These are phyloP conservation scores for Pseudocercospora eumusae DNA, from an alignment of 2,329 filamentous ascomycete genomes.

Conservation along the genomic window DNA sequence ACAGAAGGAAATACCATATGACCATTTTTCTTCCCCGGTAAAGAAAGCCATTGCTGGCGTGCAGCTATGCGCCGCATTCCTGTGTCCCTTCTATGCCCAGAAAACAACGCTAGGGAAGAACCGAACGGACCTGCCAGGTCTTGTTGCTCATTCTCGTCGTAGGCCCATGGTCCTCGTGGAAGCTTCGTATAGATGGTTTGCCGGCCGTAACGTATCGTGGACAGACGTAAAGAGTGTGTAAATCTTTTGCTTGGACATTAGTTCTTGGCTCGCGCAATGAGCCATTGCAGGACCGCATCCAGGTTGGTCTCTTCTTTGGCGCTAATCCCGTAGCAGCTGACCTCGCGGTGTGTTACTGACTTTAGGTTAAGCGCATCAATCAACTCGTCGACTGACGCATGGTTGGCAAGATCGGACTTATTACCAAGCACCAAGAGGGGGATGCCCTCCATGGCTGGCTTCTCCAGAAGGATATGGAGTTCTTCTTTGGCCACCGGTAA, in stretches of 20 bases:
- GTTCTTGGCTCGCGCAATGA: constrained; percentile 84
- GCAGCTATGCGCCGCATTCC: constrained; percentile 34
- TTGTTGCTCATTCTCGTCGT: constrained; percentile 18
- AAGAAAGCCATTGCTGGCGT: constrained; percentile 42
- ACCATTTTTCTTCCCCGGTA: constrained; percentile 13
- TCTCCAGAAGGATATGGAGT: constrained; percentile 83
- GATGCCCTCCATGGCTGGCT: constrained; percentile 82
- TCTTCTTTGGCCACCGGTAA: constrained; percentile 87
- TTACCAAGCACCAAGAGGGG: constrained; percentile 93
- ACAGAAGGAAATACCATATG: constrained; percentile 14
- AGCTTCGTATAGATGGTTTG: constrained; percentile 23
- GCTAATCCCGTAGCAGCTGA: constrained; percentile 98
- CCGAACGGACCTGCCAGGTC: constrained; percentile 21
- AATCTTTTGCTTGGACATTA: constrained; percentile 39
- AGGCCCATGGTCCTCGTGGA: constrained; percentile 23
- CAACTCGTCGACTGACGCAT: constrained; percentile 88
- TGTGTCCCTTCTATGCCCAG: constrained; percentile 28
- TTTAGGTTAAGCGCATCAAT: constrained; percentile 92
- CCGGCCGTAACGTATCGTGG: constrained; percentile 28
- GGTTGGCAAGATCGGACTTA: constrained; percentile 92
- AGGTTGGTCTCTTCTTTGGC: constrained; percentile 99
- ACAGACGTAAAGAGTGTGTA: constrained; percentile 17
- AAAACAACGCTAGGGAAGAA: constrained; percentile 20
- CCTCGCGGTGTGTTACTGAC: constrained; percentile 84
- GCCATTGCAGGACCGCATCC: constrained; percentile 93